Evolutionary conservation across 345 rosid species (phyloP).

Genomic region (Geranium rotundifolium): DNA sequence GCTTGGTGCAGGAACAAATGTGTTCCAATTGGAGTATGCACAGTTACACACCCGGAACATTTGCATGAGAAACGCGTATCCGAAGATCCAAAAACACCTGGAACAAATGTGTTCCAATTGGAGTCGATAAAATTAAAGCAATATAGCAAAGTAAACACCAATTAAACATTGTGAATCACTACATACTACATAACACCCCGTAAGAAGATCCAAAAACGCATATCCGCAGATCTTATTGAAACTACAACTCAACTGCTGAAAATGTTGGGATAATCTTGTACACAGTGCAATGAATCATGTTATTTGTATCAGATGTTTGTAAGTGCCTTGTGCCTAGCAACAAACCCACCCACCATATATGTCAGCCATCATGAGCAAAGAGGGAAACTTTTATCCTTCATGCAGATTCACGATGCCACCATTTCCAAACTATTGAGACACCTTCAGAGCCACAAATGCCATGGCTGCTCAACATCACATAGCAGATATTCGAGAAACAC

Average conservation of each 20-base stretch:
- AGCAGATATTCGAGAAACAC: neutral
- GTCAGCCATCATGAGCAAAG: neutral
- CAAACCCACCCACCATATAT: neutral
- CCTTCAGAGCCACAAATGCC: neutral
- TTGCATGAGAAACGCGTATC: neutral
- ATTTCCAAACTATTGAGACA: neutral
- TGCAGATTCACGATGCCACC: neutral
- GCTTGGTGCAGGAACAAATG: neutral
- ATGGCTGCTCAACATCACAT: neutral
- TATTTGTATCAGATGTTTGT: neutral
- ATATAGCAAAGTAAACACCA: neutral
- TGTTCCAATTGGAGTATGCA: neutral
- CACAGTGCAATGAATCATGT: neutral
- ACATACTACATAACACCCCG: neutral
- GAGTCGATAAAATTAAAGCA: neutral
- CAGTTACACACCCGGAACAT: neutral
- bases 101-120: neutral
- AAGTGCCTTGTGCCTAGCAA: neutral
- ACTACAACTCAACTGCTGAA: neutral
- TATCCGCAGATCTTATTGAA: neutral
- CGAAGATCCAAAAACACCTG: no score
- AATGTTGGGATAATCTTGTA: neutral
- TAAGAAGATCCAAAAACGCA: neutral
- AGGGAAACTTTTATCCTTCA: neutral
- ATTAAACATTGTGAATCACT: neutral